These are phyloP conservation scores for Kwoniella dendrophila DNA, from an alignment of 768 basidiomycete genomes.

Conservation along the genomic window DNA sequence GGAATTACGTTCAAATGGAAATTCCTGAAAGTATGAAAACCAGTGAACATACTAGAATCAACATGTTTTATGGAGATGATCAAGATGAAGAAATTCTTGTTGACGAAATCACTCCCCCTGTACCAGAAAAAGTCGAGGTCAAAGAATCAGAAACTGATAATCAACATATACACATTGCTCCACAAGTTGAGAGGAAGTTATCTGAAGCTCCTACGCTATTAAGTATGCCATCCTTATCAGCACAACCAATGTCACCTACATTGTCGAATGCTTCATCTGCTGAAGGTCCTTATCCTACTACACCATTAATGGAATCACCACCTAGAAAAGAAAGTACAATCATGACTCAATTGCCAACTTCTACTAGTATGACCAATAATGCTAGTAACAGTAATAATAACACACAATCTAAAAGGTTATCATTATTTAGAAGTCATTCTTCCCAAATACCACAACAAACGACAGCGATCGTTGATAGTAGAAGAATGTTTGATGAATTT, in stretches of 20 bases:
- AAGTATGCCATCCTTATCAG: background rate
- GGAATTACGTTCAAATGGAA: conserved; percentile 26
- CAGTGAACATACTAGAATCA: conserved; percentile 22
- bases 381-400: background rate
- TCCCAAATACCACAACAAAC: background rate
- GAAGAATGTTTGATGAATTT: background rate
- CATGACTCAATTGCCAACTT: background rate
- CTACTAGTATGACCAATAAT: background rate
- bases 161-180: background rate
- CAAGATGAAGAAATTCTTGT: background rate
- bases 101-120: background rate
- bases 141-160: background rate
- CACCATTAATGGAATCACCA: background rate
- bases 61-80: conserved; percentile 5
- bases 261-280: conserved; percentile 9
- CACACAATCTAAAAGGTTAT: conserved; percentile 2
- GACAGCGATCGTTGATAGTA: too few species aligned
- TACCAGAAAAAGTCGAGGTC: too few species aligned
- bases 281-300: conserved; percentile 7
- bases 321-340: background rate
- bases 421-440: conserved; percentile 6
- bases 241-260: background rate
- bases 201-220: conserved; percentile 3
- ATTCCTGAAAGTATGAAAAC: conserved; percentile 29
- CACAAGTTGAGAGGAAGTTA: background rate